Evolutionary conservation across 1,284 basidiomycete genomes (phyloP).

Genomic region (Veloporphyrellus conicus): DNA sequence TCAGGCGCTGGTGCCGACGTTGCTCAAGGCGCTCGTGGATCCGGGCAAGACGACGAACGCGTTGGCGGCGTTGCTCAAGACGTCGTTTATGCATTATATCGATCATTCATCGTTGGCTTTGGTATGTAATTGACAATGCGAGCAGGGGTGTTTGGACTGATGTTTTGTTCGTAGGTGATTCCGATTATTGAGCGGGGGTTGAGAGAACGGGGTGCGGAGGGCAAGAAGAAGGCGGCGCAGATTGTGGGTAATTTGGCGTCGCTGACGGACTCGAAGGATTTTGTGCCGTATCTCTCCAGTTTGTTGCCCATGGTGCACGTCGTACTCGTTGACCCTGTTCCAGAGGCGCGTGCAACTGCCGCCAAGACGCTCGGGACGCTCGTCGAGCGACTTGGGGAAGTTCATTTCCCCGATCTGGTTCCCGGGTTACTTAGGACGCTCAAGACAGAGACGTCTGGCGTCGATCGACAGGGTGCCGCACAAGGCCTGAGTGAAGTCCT

Average conservation of each 20-base stretch:
- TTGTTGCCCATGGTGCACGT: conserved; percentile 89
- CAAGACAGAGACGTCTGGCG: conserved; percentile 91
- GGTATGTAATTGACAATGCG: conserved; percentile 36
- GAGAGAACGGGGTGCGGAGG: conserved; percentile 87
- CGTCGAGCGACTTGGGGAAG: conserved; percentile 93
- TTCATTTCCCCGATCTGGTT: conserved; percentile 94
- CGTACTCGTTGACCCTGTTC: conserved; percentile 93
- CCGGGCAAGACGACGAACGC: conserved; percentile 89
- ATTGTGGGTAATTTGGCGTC: conserved; percentile 97
- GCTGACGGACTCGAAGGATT: conserved; percentile 93
- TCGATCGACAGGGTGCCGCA: conserved; percentile 96
- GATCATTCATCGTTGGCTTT: conserved; percentile 97
- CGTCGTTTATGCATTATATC: conserved; percentile 97
- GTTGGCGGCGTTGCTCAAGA: conserved; percentile 80
- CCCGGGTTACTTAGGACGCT: conserved; percentile 86
- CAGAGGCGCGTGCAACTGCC: conserved; percentile 94
- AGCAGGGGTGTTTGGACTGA: not conserved
- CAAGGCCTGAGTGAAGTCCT: conserved; percentile 97
- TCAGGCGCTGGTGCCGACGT: conserved; percentile 84
- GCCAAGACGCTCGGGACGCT: conserved; percentile 97
- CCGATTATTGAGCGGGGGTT: conserved; percentile 95
- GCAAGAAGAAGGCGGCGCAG: conserved; percentile 93
- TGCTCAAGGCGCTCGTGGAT: conserved; percentile 95
- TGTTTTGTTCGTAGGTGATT: conserved; percentile 58
- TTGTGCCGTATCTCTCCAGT: conserved; percentile 89